Evolutionary conservation across 2,329 filamentous ascomycete genomes (phyloP), one percentile per base, ranked within the genome.

Genomic region (Septoria linicola): DNA sequence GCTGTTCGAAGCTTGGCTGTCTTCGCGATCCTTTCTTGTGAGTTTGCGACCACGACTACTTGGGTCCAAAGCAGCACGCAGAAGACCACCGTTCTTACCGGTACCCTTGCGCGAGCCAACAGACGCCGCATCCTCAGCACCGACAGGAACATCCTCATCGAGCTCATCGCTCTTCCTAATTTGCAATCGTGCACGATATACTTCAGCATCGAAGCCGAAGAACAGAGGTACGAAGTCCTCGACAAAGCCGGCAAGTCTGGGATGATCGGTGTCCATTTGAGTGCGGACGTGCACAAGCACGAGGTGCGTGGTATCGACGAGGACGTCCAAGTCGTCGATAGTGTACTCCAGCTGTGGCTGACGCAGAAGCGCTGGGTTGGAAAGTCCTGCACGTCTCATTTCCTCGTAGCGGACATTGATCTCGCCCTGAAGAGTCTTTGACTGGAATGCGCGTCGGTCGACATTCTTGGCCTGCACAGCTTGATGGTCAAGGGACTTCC

Each of bases 401-500:
- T 96, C 91, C 68, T 97, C 91, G 61, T 92, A 87, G 69, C 90
- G 95, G 42, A 89, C 90, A 70, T 93, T 90, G 66, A 97, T 91
- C 53, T 93, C 85, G 62, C 90, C 88, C 27, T 93, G 85, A 8
- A 99, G 82, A 51, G 92, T 87, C 73, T 97, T 97, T 3, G 87
- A 84, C 42, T 92, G 88, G 54, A 96, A 88, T 59, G 89, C 86
- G 61, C 90, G 55, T 87, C 80, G 97, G 72, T 99, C 93, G 31
- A 81, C 84, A 57, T 85, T 82, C 73, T 93, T 95, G 64, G 89
- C 88, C 46, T 89, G 85, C 53, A 95, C 90, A 16, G 90, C 90
- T 80, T 97, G 95, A 66, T 99, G 93, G 66, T 99, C 93, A 45
- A 99, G 82, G 69, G 90, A 96, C 75, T 90, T 95, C 73, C 95